Base-by-base conservation (phyloP, 2,329 filamentous ascomycete species). In the Albifimbria verrucaria region DNA sequence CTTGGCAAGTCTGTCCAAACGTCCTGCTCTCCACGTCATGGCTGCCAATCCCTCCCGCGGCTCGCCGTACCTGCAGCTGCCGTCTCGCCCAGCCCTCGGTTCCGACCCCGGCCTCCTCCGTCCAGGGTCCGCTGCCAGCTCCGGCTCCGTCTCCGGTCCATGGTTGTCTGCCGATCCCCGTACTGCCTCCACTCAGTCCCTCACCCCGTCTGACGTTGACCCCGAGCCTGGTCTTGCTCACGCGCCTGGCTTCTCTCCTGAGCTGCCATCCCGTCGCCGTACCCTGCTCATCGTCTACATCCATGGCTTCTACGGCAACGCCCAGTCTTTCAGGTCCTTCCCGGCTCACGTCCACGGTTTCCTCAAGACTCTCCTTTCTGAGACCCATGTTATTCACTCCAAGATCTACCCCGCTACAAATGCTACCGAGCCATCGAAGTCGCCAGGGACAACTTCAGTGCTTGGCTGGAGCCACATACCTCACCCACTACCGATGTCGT, bases 241-340 rank as follows among this genome's bases (percentile, higher is more conserved):
- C 24, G 43, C 50, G 52, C 58, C 5, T 65, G 69, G 39, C 74
- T 75, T 18, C 59, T 73, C n/a, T 23, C 68, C 56, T 48, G 67
- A 56, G 10, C 55, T 53, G 17, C 57, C 57, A 12, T 46, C 20
- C 11, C 46, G 60, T 55, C 75, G 77, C 44, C 77, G 83, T 56
- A 82, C 77, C 23, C 76, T 97, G 22, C 78, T 97, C 2, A 67
- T 96, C 21, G 76, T 96, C 50, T 96, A 92, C 67, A 85, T 96
- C 52, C 92, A 96, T 73, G 92, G 92, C 55, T 96, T 95, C 72
- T 88, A 94, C 79, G 92, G 92, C 49, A 88, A 90, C 55, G 89
- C 94, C 68, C 88, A 88, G 26, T 95, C 89, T 53, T 97, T 97
- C 66, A 83, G 86, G 56, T 90, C 88, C 44, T 96, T 97, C 62